Evolutionary conservation across 495 filamentous ascomycete genomes (phyloP), one percentile per base, ranked within the genome.

Genomic region (Penicillium antarcticum): DNA sequence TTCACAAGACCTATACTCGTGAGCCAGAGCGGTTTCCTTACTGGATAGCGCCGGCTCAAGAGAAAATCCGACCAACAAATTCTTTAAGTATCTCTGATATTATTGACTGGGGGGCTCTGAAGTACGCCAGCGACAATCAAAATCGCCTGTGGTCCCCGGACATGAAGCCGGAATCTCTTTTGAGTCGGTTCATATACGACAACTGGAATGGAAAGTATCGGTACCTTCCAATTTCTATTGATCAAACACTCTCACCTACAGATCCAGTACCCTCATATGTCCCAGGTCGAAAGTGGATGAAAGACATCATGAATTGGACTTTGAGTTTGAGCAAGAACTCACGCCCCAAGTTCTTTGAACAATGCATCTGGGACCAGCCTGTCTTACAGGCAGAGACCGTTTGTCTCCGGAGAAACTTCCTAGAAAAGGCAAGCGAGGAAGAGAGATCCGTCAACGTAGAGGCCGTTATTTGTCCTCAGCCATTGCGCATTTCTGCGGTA

Each of bases 1-100:
- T 96, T 66, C 90, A 88, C 55, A 98, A 98, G 66, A 75, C 71
- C 4, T 98, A 89, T 60, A 84, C 87, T 33, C 58, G 75, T 0
- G 75, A 85, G 24, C 43, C 72, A 0, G 71, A 78, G 8, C 80
- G 83, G 13, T 85, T 95, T 61, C 84, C 90, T 0, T 98, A 96
- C 67, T 97, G 92, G 79, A 66, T 97, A 35, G 87, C 81, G 5
- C 94, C 94, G 5, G 65, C 38, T 4, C 52, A 19, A 4, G 35
- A 19, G 14, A 21, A 40, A 16, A 5, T 47, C 1, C 13, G 10
- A 19, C 31, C 32, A 8, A 11, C 26, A 8, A 23, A 44, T 3
- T 14, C 12, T 10, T 5, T 18, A 8, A 45, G 8, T 41, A 2
- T 35, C 13, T 13, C 10, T 36, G 40, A 32, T 0, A 42, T 87